Base-by-base conservation (phyloP, 78 protist genomes). In the Blattamonas nauphoetae region DNA sequence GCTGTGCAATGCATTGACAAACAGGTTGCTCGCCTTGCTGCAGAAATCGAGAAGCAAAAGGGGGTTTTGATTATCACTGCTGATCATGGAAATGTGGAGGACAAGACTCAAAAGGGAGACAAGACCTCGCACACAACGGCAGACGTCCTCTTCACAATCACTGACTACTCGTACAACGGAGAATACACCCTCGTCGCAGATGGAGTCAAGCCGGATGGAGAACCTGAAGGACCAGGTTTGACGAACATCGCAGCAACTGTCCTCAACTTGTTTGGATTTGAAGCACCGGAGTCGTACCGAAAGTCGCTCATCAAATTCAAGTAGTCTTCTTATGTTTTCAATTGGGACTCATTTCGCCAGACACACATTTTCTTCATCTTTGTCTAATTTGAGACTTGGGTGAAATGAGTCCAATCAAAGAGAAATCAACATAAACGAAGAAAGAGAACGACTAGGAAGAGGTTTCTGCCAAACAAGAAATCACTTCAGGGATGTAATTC, bases 11-110 rank as follows among this genome's bases (percentile, higher is more conserved):
- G 43, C 36, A 71, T 89, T 4, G 92, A 92, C 84, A 84, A 41
- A 45, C 71, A 90, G 80, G 55, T 91, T 21, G 90, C 36, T 35
- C 1, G 78, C 33, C 42, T 91, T 43, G 82, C 41, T 0, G 80
- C 41, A 0, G 85, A 41, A 1, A 78, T 87, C 44, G 55, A 85
- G 5, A 46, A 0, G 5, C 33, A 0, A 1, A 86, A 45, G 33
- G 94, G 91, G 32, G 3, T 85, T 33, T 43, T 44, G 84, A 0
- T 92, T 0, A 32, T 92, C 71, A 89, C 92, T 1, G 88, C 92
- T 42, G 94, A 92, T 86, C 94, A 92, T 86, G 94, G 94, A 42
- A 92, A 92, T 64, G 84, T 84, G 44, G 94, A 92, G 38, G 88
- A 89, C 35, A 89, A 91, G 41, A 43, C 36, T 2, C 32, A 86